Percentiles rank a stretch among this genome's conserved stretches.
These are phyloP conservation scores for Fusarium circinatum DNA, from an alignment of 2,329 filamentous ascomycete species.

Conservation along the genomic window DNA sequence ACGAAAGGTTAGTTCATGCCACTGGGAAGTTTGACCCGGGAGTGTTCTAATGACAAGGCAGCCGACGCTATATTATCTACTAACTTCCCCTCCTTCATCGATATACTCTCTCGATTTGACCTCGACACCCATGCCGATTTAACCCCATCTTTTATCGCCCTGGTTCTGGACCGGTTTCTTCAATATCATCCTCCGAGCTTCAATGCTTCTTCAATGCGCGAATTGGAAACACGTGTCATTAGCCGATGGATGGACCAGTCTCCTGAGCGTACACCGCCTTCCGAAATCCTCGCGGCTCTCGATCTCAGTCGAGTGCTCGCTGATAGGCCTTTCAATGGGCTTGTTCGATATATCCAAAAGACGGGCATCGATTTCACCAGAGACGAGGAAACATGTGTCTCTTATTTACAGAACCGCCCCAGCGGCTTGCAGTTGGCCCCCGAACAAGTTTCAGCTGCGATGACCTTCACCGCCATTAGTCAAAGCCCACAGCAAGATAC, in stretches of 20 bases:
- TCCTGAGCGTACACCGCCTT: constrained; percentile 70
- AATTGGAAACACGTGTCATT: constrained; percentile 73
- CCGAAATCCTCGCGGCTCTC: constrained; percentile 75
- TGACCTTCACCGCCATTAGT: constrained; percentile 74
- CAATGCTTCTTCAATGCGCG: constrained; percentile 77
- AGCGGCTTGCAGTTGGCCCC: constrained; percentile 74
- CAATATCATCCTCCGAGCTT: constrained; percentile 89
- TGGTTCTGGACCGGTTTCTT: constrained; percentile 86
- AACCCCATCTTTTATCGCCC: constrained; percentile 75
- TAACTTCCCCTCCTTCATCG: constrained; percentile 80
- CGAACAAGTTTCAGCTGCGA: constrained; percentile 81
- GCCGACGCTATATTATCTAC: constrained; percentile 90
- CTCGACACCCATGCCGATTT: constrained; percentile 74
- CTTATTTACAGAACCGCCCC: constrained; percentile 64
- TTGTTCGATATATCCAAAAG: constrained; percentile 76
- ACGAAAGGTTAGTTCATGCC: constrained; percentile 76
- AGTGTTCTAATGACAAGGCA: constrained; percentile 60
- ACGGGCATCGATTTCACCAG: constrained; percentile 79
- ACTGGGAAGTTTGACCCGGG: constrained; percentile 18
- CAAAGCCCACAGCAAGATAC: constrained; percentile 65
- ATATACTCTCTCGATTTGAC: constrained; percentile 75
- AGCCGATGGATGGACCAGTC: constrained; percentile 71
- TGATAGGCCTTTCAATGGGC: constrained; percentile 64
- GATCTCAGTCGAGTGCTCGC: constrained; percentile 74
- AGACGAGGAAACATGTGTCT: constrained; percentile 74